phyloP scores from a whole-genome alignment of 306 rosid species.

The Gynostemma pentaphyllum region DNA sequence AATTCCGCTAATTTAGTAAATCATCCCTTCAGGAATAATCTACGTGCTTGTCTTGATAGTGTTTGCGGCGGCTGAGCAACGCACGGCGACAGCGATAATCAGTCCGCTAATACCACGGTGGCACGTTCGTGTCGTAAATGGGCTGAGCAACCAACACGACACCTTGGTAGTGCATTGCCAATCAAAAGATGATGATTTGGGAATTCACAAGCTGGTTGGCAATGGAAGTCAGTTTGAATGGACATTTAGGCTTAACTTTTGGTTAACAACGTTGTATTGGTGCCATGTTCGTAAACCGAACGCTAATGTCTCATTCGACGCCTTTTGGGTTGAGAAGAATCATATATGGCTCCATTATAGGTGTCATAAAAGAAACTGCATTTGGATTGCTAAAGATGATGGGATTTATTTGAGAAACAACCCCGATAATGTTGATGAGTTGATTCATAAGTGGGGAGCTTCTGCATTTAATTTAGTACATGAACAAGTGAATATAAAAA shows the following conservation, averaged over 20 bases:
- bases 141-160: background rate
- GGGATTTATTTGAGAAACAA: too few relatives aligned
- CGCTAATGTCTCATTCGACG: background rate
- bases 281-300: background rate
- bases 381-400: slow-evolving; percentile 16
- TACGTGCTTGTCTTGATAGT: too few relatives aligned
- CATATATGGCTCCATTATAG: background rate
- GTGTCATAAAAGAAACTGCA: background rate
- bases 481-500: too few relatives aligned
- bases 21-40: too few relatives aligned
- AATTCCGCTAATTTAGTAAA: too few relatives aligned
- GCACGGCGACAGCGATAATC: too few relatives aligned
- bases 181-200: too few relatives aligned
- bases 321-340: background rate
- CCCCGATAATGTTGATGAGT: too few relatives aligned
- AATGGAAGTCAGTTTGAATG: background rate
- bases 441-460: too few relatives aligned
- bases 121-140: background rate
- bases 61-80: too few relatives aligned
- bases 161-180: too few relatives aligned
- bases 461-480: too few relatives aligned
- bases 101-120: background rate
- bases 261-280: background rate
- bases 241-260: slow-evolving; percentile 1
- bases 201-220: background rate